Evolutionary conservation across 2,329 filamentous ascomycete genomes (phyloP).

Genomic region (Sporothrix pseudoabietina): DNA sequence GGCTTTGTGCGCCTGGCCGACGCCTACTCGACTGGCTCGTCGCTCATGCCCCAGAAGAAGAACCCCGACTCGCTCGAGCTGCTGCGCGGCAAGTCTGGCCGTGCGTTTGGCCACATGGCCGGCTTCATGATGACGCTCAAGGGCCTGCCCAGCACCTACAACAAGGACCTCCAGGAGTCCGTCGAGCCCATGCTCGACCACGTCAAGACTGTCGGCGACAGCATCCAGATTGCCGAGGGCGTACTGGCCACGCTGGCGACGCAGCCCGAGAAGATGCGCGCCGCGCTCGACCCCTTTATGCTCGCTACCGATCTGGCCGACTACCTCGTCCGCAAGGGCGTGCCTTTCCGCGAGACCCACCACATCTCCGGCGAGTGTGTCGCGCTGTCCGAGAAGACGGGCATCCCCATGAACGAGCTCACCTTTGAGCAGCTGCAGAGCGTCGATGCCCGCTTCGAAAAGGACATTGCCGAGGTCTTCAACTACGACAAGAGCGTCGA

Average conservation of each 20-base stretch:
- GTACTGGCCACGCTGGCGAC: slow-evolving; percentile 73
- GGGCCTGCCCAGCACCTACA: slow-evolving; percentile 79
- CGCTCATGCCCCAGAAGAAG: slow-evolving; percentile 82
- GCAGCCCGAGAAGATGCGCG: slow-evolving; percentile 73
- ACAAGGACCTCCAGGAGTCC: slow-evolving; percentile 89
- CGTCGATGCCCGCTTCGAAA: slow-evolving; percentile 69
- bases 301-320: slow-evolving; percentile 72
- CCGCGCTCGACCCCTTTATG: slow-evolving; percentile 80
- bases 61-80: slow-evolving; percentile 72
- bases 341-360: slow-evolving; percentile 82
- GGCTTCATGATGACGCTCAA: slow-evolving; percentile 73
- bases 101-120: slow-evolving; percentile 78
- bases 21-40: slow-evolving; percentile 76
- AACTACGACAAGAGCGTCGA: slow-evolving; percentile 85
- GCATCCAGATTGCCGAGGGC: slow-evolving; percentile 78
- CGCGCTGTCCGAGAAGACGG: slow-evolving; percentile 67
- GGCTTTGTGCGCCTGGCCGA: slow-evolving; percentile 75
- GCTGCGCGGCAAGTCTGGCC: slow-evolving; percentile 74
- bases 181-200: slow-evolving; percentile 84
- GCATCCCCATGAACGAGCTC: slow-evolving; percentile 71
- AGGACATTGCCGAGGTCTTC: slow-evolving; percentile 71
- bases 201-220: slow-evolving; percentile 79
- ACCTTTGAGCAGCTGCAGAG: slow-evolving; percentile 65
- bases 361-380: slow-evolving; percentile 78
- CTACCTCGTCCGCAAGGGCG: slow-evolving; percentile 68